Conservation (phyloP, 2,329 filamentous ascomycete species). For the Colletotrichum musae region DNA sequence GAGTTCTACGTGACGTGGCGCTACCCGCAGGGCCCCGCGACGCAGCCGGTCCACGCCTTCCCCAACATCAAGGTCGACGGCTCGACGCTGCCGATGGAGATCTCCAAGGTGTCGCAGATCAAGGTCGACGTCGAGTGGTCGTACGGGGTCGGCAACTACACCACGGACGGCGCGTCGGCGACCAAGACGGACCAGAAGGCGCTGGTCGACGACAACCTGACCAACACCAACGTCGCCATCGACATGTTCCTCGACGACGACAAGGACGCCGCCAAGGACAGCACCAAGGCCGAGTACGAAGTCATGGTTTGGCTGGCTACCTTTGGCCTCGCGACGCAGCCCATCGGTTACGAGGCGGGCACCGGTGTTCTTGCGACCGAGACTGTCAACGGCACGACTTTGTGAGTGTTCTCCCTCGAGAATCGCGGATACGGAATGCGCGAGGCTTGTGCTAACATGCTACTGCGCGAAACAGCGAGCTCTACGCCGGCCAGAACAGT, state of each 20-base stretch:
- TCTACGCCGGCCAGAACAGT: conserved; percentile 59
- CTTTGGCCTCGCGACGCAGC: conserved; percentile 62
- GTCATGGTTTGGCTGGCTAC: conserved; percentile 71
- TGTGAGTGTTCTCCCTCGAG: conserved; percentile 51
- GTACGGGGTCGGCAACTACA: conserved; percentile 61
- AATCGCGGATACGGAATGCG: too few species aligned
- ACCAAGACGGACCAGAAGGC: conserved; percentile 51
- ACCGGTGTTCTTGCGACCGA: conserved; percentile 51
- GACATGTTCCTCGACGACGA: conserved; percentile 71
- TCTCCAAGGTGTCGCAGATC: conserved; percentile 57
- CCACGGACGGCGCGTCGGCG: conserved; percentile 42
- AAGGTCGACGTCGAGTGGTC: conserved; percentile 64
- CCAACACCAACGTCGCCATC: conserved; percentile 70
- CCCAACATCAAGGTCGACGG: conserved; percentile 66
- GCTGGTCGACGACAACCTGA: conserved; percentile 49
- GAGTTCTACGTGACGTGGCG: conserved; percentile 68
- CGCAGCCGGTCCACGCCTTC: conserved; percentile 67
- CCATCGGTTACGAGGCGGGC: conserved; percentile 57
- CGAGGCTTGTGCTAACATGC: neutral
- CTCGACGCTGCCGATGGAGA: conserved; percentile 57
- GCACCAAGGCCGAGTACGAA: conserved; percentile 61
- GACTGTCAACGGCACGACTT: conserved; percentile 57
- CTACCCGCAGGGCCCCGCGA: conserved; percentile 58
- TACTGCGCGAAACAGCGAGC: conserved; percentile 48
- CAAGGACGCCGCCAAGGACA: conserved; percentile 55